phyloP scores from a whole-genome alignment of 106 monocot genomes.

The Agapanthus africanus region DNA sequence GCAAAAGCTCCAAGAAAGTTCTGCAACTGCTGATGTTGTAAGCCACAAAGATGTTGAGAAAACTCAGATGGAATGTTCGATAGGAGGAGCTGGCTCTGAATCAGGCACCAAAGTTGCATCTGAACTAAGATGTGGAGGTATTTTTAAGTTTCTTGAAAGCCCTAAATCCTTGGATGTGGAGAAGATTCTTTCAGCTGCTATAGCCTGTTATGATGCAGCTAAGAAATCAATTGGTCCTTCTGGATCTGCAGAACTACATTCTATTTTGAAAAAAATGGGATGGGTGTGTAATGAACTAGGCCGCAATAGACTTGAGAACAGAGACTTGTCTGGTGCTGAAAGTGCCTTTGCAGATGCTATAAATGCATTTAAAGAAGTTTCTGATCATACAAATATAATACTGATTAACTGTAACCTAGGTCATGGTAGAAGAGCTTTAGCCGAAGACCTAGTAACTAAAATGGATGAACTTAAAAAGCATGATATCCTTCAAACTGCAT shows the following conservation, averaged over 20 bases:
- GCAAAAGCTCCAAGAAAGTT: not conserved
- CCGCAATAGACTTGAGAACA: slow-evolving; percentile 57
- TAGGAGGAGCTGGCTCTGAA: slow-evolving; percentile 12
- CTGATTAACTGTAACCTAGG: slow-evolving; percentile 92
- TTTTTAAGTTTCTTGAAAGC: slow-evolving; percentile 79
- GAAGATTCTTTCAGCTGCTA: slow-evolving; percentile 55
- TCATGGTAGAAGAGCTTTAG: slow-evolving; percentile 90
- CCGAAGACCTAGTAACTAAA: slow-evolving; percentile 74
- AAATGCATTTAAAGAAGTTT: slow-evolving; percentile 81
- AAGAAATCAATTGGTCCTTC: slow-evolving; percentile 36
- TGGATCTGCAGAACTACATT: slow-evolving; percentile 31
- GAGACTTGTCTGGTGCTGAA: slow-evolving; percentile 65
- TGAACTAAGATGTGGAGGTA: slow-evolving; percentile 53
- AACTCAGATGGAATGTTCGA: not conserved
- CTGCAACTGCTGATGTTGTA: slow-evolving; percentile 8
- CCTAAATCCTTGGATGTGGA: slow-evolving; percentile 51
- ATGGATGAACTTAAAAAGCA: slow-evolving; percentile 42
- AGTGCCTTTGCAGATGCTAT: slow-evolving; percentile 78
- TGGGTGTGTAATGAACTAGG: slow-evolving; percentile 96
- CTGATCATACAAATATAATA: slow-evolving; percentile 84
- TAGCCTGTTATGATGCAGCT: slow-evolving; percentile 57
- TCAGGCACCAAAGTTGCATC: slow-evolving; percentile 19
- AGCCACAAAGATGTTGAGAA: slow-evolving; percentile 7
- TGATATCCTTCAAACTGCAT: slow-evolving; percentile 40
- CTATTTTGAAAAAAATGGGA: slow-evolving; percentile 71